phyloP scores from a whole-genome alignment of 768 basidiomycete genomes.

The Hebeloma cylindrosporum region DNA sequence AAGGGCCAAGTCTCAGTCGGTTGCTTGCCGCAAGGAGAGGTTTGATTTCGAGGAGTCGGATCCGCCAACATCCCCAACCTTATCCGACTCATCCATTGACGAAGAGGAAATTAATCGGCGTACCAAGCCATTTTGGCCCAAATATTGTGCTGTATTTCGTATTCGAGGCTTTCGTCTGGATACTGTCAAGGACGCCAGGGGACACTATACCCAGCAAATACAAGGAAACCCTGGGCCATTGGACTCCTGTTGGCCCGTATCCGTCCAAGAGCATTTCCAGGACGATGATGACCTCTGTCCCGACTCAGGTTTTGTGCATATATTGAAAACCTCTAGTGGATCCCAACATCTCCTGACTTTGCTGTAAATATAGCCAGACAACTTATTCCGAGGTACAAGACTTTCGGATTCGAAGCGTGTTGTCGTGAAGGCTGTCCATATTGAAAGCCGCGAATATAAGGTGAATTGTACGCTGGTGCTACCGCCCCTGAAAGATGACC shows the following conservation, averaged over 20 bases:
- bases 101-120: slow-evolving; percentile 63
- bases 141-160: slow-evolving; percentile 48
- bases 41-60: slow-evolving; percentile 3
- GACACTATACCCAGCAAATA: slow-evolving; percentile 43
- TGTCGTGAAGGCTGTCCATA: slow-evolving; percentile 68
- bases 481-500: slow-evolving; percentile 50
- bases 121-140: slow-evolving; percentile 60
- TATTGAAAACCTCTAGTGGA: neutral
- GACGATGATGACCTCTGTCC: slow-evolving; percentile 62
- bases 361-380: slow-evolving; percentile 69
- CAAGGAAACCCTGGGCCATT: slow-evolving; percentile 12
- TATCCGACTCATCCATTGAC: slow-evolving; percentile 52
- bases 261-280: slow-evolving; percentile 13
- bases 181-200: slow-evolving; percentile 65
- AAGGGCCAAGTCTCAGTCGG: slow-evolving; percentile 9
- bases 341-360: slow-evolving; percentile 6
- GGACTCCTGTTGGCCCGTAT: slow-evolving; percentile 16
- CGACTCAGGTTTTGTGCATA: slow-evolving; percentile 68
- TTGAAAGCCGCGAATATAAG: slow-evolving; percentile 60
- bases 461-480: slow-evolving; percentile 57
- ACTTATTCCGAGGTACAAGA: slow-evolving; percentile 67
- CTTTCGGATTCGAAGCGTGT: slow-evolving; percentile 50
- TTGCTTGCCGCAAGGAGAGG: slow-evolving; percentile 6
- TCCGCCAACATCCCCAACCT: slow-evolving; percentile 40
- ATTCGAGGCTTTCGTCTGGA: slow-evolving; percentile 62